A percentile compares a stretch with the other conserved stretches of the same genome.
Evolutionary conservation across 371 early-diverging fungal genomes (phyloP).

Genomic region (Lichtheimia ramosa): DNA sequence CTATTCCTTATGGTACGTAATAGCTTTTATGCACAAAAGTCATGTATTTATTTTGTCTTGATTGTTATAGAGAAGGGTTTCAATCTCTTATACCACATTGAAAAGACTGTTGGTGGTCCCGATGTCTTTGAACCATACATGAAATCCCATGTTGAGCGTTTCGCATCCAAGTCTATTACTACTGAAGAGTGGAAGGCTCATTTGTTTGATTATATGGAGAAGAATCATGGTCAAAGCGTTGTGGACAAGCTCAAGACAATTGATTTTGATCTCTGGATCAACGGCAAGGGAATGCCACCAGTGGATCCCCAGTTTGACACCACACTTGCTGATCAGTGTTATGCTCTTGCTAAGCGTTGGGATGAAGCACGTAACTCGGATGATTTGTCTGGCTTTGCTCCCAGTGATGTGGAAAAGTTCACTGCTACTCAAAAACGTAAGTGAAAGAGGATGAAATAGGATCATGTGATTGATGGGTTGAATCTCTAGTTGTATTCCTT

Average conservation of each 20-base stretch:
- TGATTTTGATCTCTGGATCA: slow-evolving; percentile 92
- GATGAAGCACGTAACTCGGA: slow-evolving; percentile 53
- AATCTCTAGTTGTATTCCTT: slow-evolving; percentile 72
- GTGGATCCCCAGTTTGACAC: slow-evolving; percentile 85
- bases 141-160: slow-evolving; percentile 80
- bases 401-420: slow-evolving; percentile 66
- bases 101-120: slow-evolving; percentile 84
- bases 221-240: slow-evolving; percentile 64
- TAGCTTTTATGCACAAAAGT: background rate
- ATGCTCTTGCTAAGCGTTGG: slow-evolving; percentile 81
- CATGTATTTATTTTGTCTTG: background rate
- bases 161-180: slow-evolving; percentile 86
- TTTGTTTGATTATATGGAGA: slow-evolving; percentile 72
- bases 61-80: slow-evolving; percentile 79
- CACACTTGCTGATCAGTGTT: slow-evolving; percentile 81
- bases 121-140: slow-evolving; percentile 83
- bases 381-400: slow-evolving; percentile 54
- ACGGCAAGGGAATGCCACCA: slow-evolving; percentile 87
- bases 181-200: slow-evolving; percentile 86
- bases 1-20: slow-evolving; percentile 85
- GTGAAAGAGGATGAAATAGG: slow-evolving; percentile 4
- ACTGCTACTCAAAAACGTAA: slow-evolving; percentile 74
- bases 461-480: background rate
- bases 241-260: slow-evolving; percentile 68
- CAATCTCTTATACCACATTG: slow-evolving; percentile 90